Percentiles rank a stretch among this genome's conserved stretches.
Evolutionary conservation across 805 yeast genomes (phyloP).

Genomic region (Yamadazyma tumulicola): DNA sequence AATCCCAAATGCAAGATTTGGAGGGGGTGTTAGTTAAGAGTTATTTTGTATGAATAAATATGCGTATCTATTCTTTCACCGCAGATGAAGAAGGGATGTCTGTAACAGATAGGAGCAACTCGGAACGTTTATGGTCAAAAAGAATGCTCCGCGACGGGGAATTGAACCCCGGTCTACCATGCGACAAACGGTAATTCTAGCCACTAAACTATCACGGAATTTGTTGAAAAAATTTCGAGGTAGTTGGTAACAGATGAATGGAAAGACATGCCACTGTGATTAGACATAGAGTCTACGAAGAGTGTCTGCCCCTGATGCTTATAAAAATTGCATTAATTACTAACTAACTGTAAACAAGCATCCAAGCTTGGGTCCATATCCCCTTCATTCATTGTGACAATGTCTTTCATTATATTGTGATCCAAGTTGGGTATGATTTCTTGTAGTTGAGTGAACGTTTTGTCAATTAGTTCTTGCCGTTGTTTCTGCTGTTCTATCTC

Average conservation of each 20-base stretch:
- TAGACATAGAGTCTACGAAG: too few relatives aligned
- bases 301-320: too few relatives aligned
- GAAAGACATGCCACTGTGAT: too few relatives aligned
- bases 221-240: background rate
- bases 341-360: conserved; percentile 39
- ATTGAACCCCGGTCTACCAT: conserved; percentile 12
- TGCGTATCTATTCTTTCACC: too few relatives aligned
- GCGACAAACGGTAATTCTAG: conserved; percentile 12
- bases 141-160: conserved; percentile 11
- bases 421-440: conserved; percentile 80
- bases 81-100: background rate
- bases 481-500: conserved; percentile 1
- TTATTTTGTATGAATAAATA: too few relatives aligned
- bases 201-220: conserved; percentile 11
- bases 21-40: conserved; percentile 95
- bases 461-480: conserved; percentile 10
- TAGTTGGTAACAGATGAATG: too few relatives aligned
- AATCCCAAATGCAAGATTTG: conserved; percentile 78
- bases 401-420: conserved; percentile 63
- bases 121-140: background rate
- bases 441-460: conserved; percentile 44
- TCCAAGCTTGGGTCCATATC: conserved; percentile 74
- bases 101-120: too few relatives aligned
- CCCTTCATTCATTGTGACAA: conserved; percentile 61
- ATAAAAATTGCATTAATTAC: too few relatives aligned